Evolutionary conservation across 176 grass and related monocot genomes (phyloP), one percentile per base, ranked within the genome.

Genomic region (Pontederia paniculata): DNA sequence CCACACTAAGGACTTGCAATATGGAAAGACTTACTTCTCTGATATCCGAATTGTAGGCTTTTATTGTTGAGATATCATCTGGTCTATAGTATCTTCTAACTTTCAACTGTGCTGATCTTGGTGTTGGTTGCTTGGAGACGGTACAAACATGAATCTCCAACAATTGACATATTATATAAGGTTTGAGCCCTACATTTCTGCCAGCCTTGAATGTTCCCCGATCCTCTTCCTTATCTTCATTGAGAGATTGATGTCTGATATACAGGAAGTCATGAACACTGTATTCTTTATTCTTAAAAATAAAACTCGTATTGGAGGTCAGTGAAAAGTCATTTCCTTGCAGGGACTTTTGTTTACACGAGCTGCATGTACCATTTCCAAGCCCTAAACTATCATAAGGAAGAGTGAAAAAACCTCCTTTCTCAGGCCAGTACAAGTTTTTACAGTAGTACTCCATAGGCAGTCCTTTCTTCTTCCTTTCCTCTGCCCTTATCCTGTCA

Each of bases 41-140:
- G 52, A 98, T 87, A 73, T 98, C 93, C 4, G 93, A 98, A 63
- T 54, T 45, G 70, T 98, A 93, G 67, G 86, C 83, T 91, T 98
- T 98, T 42, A 63, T 56, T 56, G 83, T 48, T 10, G 83, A 98
- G 64, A 98, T 68, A 70, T 91, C 83, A 68, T 98, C 87, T 77
- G 93, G 87, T 61, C 93, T 84, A 72, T 98, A 98, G 75, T 91
- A 91, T 69, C 83, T 86, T 77, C 87, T 81, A 20, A 83, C 83
- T 75, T 85, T 84, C 44, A 98, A 58, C 79, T 82, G 63, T 63
- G 83, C 60, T 75, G 77, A 84, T 75, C 50, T 65, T 21, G 77
- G 58, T 51, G 74, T 79, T 72, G 66, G 53, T 55, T 72, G 63
- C 11, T 84, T 88, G 69, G 84, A 80, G 52, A 65, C 77, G 48